Conservation (phyloP, 169 alveolate genomes). For the Perkinsus olseni region DNA sequence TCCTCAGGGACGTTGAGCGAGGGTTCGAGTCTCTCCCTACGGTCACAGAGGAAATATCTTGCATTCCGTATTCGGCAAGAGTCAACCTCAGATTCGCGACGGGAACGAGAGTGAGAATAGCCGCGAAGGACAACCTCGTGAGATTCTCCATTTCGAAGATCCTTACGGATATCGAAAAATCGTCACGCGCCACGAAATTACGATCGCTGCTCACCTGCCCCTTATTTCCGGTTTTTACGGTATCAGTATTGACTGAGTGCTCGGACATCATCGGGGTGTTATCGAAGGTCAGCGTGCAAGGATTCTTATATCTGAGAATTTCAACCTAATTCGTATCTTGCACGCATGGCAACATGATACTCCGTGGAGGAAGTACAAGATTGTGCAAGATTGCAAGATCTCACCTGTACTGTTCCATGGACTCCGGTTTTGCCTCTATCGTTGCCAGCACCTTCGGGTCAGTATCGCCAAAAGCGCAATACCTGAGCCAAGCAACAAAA, state of each 20-base stretch:
- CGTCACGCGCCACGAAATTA: too few species aligned
- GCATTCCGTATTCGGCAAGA: too few species aligned
- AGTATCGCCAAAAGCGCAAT: slow-evolving; percentile 26
- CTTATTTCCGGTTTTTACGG: background rate
- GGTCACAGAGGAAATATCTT: too few species aligned
- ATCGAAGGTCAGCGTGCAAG: slow-evolving; percentile 57
- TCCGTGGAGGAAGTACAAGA: background rate
- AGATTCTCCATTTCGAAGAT: too few species aligned
- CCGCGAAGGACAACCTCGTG: too few species aligned
- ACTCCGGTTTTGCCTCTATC: slow-evolving; percentile 24
- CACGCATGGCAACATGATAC: background rate
- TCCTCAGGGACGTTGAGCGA: too few species aligned
- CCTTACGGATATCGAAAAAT: too few species aligned
- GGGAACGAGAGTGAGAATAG: too few species aligned
- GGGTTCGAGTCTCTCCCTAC: too few species aligned
- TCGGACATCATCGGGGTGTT: slow-evolving; percentile 67
- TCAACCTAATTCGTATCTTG: background rate
- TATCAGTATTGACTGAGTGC: slow-evolving; percentile 46
- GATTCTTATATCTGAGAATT: slow-evolving; percentile 41
- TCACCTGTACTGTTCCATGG: slow-evolving; percentile 3
- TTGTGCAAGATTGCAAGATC: background rate
- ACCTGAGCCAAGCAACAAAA: background rate
- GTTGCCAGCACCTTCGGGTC: slow-evolving; percentile 31
- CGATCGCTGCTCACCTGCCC: background rate
- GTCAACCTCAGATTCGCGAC: too few species aligned